Base-by-base conservation (phyloP, 352 stramenopile species). In the Globisporangium polare region DNA sequence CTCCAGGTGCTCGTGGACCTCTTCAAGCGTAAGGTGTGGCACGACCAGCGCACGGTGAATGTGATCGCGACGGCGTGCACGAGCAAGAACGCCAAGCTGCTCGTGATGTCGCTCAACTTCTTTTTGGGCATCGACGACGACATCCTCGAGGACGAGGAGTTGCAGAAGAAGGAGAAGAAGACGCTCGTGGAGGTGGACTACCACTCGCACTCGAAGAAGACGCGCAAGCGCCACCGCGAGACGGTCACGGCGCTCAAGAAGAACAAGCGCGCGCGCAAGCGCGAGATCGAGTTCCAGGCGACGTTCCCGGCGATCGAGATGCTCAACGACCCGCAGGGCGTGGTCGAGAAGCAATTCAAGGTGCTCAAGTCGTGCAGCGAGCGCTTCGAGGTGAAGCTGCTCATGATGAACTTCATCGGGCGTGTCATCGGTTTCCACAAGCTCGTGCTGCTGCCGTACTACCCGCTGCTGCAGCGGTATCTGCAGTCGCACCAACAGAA, bases 331-430 rank as follows among this genome's bases (percentile, higher is more conserved):
- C 96, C 97, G 26, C 94, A 98, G 60, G 94, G 95, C 51, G 75
- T 98, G 20, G 91, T 82, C 29, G 97, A 99, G 72, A 85, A 86
- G 64, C 84, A 99, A 39, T 79, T 99, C 58, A 97, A 97, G 65
- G 73, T 92, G 35, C 78, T 97, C 33, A 94, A 87, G 65, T 78
- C 62, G 69, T 98, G 71, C 62, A 96, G 87, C 5, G 86, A 97
- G 63, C 83, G 85, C 33, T 97, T 97, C 41, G 88, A 98, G 65
- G 86, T 96, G 50, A 98, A 98, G 65, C 80, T 99, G 53, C 77
- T 99, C 22, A 98, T 99, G 89, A 98, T 99, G 83, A 99, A 99
- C 78, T 98, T 99, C 69, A 97, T 99, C 47, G 96, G 94, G 15
- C 88, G 97, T 15, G 71, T 99, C 31, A 75, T 99, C 6, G 97